Conservation (phyloP, 495 filamentous ascomycete genomes). For the Jackrogersella multiformis region DNA sequence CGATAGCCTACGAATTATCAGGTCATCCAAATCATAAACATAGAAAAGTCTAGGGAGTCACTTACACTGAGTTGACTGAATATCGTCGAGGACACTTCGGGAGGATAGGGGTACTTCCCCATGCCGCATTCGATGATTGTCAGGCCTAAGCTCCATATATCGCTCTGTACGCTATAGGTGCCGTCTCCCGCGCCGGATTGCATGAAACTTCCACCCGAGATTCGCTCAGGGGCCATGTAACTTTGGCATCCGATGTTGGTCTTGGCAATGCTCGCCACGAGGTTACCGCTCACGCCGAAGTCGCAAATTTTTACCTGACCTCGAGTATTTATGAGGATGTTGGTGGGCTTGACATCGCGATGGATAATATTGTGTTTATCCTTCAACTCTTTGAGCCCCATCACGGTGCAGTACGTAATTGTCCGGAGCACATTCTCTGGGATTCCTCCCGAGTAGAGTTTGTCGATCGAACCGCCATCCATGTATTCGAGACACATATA, state of each 20-base stretch:
- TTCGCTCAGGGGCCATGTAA: conserved; percentile 98
- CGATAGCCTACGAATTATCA: conserved; percentile 79
- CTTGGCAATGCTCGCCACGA: conserved; percentile 97
- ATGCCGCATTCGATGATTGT: conserved; percentile 97
- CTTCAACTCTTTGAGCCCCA: conserved; percentile 92
- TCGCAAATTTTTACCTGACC: conserved; percentile 99
- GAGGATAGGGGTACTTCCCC: conserved; percentile 95
- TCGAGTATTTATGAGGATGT: conserved; percentile 88
- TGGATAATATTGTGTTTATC: conserved; percentile 99
- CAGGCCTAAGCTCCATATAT: conserved; percentile 96
- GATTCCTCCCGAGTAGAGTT: conserved; percentile 92
- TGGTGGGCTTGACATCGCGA: conserved; percentile 97
- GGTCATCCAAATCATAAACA: conserved; percentile 17
- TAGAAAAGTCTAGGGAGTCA: conserved; percentile 40
- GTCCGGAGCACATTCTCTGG: conserved; percentile 90
- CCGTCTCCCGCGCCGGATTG: conserved; percentile 76
- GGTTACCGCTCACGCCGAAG: conserved; percentile 95
- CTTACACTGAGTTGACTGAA: conserved; percentile 97
- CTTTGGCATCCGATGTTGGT: conserved; percentile 99
- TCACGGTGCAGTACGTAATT: conserved; percentile 87
- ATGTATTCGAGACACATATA: conserved; percentile 99
- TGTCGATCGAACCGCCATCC: conserved; percentile 99
- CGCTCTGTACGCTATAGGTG: conserved; percentile 97
- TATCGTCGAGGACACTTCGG: conserved; percentile 98
- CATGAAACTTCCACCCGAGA: conserved; percentile 84